Base-by-base conservation (phyloP, 352 stramenopile species). In the Pelagophyceae sp. region DNA sequence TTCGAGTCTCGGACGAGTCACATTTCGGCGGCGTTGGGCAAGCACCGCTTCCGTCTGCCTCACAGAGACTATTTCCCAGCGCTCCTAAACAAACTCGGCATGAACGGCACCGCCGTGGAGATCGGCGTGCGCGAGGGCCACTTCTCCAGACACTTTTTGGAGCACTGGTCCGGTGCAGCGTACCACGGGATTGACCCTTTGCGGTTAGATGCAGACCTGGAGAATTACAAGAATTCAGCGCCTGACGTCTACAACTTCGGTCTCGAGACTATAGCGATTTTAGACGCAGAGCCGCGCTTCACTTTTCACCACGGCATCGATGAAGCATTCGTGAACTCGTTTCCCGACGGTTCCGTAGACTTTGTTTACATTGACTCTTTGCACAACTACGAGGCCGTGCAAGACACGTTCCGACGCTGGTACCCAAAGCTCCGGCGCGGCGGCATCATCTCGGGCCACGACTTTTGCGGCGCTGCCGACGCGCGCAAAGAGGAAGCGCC, bases 81-180 rank as follows among this genome's bases (percentile, higher is more conserved):
- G 33, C 61, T 71, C 5, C n/a, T 71, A 1, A 27, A 27, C 19
- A 1, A 37, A 29, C 61, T 71, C 15, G 61, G 61, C n/a, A 27
- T 71, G 29, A 71, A 71, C 61, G 29, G 61, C n/a, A 71, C 61
- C 3, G 61, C 61, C n/a, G 61, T 71, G 15, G 61, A 71, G 61
- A 71, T 71, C 61, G 61, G 61, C n/a, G 61, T 71, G 5, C 61
- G 61, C 61, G 27, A 71, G 61, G 61, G 61, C 15, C 61, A 71
- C 33, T 71, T 15, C 15, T 33, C 15, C n/a, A 27, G 61, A 3
- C 37, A 19, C n/a, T 71, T 71, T 25, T 31, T 71, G 3, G 15
- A 40, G 61, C 1, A 3, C 3, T 71, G 61, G 61, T 1, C 3
- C 61, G 61, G 61, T 6, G 33, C 3, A 3, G 1, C n/a, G 29